Base-by-base conservation (phyloP, 176 grass and related monocot genomes). In the Aegilops longissima region DNA sequence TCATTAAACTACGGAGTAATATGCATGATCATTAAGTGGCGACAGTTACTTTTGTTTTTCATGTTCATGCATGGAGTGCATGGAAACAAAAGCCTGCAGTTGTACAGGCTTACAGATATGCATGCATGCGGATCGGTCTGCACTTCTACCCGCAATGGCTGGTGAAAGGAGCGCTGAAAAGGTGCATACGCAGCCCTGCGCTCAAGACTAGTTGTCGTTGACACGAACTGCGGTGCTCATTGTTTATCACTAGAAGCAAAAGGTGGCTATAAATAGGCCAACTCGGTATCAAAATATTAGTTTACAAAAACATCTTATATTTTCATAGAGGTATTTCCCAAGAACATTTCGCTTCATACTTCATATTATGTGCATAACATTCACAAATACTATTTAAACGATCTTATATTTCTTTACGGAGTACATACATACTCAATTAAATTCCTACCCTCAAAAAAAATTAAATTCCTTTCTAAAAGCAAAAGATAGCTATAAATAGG, bases 131-230 rank as follows among this genome's bases (percentile, higher is more conserved):
- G 39, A 84, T 84, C 71, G 58, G 39, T 83, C 89, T 83, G 89
- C 74, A 21, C 29, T 79, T 21, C 64, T 64, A 52, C 64, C n/a
- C 80, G 61, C 61, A 39, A 76, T 42, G 11, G 66, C 73, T 65
- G 66, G 89, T 61, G 67, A 56, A 12, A 76, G 69, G 61, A 77
- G 70, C 47, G 49, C 80, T 82, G 78, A 27, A 87, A 90, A 72
- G 85, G 66, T 90, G 74, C 51, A 33, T 38, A 62, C 52, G 73
- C 66, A 54, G 39, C 40, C 76, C 87, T 89, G 88, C 69, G 35
- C 45, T 45, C 61, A 66, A 89, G 85, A 91, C 89, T 80, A 84
- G 47, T 86, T 87, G 85, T 91, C 89, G 80, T 87, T 87, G 85
- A 91, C 81, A 91, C 62, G 69, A 66, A 81, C 81, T 70, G 68